Evolutionary conservation across 192 early-diverging fungal genomes (phyloP).

Genomic region (Entomortierella lignicola): DNA sequence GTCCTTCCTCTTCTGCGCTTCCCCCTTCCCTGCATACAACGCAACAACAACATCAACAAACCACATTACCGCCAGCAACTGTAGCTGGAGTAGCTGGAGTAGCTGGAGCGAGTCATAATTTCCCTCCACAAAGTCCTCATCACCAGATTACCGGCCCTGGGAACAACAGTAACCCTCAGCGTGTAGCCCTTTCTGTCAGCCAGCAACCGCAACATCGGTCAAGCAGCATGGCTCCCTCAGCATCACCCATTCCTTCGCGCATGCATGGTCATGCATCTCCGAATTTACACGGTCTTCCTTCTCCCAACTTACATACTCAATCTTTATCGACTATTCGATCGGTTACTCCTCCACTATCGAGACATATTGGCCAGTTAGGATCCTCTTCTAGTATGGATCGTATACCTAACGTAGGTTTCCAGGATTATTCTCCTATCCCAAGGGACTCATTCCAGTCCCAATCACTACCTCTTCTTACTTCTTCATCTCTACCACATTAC

Average conservation of each 20-base stretch:
- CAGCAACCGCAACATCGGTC: constrained; percentile 19
- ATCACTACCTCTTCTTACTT: background rate
- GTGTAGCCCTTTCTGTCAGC: constrained; percentile 16
- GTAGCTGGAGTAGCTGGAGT: background rate
- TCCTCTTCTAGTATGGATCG: constrained; percentile 16
- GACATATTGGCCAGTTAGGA: constrained; percentile 1
- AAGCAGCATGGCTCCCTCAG: constrained; percentile 9
- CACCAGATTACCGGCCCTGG: background rate
- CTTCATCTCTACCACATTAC: background rate
- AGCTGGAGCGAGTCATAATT: background rate
- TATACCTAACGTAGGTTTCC: constrained; percentile 1
- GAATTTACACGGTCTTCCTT: constrained; percentile 11
- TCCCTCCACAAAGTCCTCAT: background rate
- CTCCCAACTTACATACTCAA: constrained; percentile 15
- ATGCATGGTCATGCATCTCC: constrained; percentile 1
- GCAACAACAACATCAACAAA: constrained; percentile 1
- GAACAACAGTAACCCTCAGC: constrained; percentile 5
- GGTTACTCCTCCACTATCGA: constrained; percentile 24
- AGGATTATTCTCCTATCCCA: constrained; percentile 4
- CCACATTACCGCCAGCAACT: background rate
- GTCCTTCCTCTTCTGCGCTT: constrained; percentile 10
- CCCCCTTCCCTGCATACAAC: constrained; percentile 6
- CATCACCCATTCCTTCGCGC: constrained; percentile 8
- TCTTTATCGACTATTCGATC: constrained; percentile 11
- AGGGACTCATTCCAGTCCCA: constrained; percentile 25